Evolutionary conservation across 805 yeast genomes (phyloP).

Genomic region (Ogataea wickerhamii): DNA sequence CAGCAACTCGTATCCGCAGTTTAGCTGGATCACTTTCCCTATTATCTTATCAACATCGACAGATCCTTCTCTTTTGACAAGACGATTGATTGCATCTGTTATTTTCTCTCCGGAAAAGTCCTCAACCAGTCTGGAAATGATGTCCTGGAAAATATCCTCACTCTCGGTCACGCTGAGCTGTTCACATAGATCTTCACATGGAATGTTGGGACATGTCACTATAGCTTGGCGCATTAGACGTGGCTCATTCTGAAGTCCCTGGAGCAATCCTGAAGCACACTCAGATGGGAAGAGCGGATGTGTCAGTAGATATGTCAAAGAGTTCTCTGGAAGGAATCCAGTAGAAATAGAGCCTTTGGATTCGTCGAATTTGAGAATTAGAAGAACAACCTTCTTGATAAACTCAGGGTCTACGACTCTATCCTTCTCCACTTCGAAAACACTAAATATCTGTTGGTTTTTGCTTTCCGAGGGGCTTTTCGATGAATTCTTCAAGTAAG

Average conservation of each 20-base stretch:
- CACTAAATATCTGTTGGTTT: constrained; percentile 35
- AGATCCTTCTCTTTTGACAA: constrained; percentile 31
- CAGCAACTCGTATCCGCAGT: constrained; percentile 58
- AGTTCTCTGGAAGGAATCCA: constrained; percentile 48
- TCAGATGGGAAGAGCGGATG: constrained; percentile 80
- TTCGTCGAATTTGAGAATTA: constrained; percentile 35
- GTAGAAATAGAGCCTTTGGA: constrained; percentile 17
- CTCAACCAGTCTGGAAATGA: constrained; percentile 59
- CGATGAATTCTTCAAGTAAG: constrained; percentile 28
- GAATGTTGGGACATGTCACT: constrained; percentile 69
- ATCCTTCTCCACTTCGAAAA: constrained; percentile 64
- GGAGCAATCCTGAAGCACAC: constrained; percentile 52
- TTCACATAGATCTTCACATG: constrained; percentile 57
- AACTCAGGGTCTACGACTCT: constrained; percentile 59
- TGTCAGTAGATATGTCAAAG: constrained; percentile 71
- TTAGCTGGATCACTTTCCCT: constrained; percentile 41
- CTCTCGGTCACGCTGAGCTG: constrained; percentile 56
- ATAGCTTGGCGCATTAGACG: constrained; percentile 77
- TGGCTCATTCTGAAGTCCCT: constrained; percentile 46
- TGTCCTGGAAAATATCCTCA: constrained; percentile 64
- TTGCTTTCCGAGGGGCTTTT: constrained; percentile 20
- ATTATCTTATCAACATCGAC: constrained; percentile 41
- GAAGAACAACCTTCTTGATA: constrained; percentile 39
- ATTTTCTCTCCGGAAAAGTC: constrained; percentile 62
- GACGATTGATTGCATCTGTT: constrained; percentile 42